Evolutionary conservation across 306 rosid genomes (phyloP), one percentile per base, ranked within the genome.

Genomic region (Cicer bijugum): DNA sequence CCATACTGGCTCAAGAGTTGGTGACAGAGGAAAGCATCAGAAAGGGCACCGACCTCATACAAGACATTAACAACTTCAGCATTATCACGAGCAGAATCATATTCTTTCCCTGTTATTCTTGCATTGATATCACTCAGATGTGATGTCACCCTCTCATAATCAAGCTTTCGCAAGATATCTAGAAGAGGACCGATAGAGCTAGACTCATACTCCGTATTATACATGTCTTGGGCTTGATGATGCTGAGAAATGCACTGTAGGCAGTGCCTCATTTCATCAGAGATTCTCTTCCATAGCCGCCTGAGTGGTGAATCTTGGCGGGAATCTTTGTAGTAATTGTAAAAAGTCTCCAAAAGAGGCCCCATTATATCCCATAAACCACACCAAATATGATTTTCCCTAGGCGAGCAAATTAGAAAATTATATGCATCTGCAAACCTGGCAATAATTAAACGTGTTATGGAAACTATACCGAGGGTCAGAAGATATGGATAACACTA

Each of bases 281-380:
- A 88, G 70, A 93, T 85, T 82, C 97, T 89, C 84, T 84, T 80
- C 98, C 98, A 91, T 43, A 93, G 80, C 40, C 67, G 83, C 80
- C 85, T 89, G 56, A 91, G 97, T 58, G 97, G 98, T 76, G 97
- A 91, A 76, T 91, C 90, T 12, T 72, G 69, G 66, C 85, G 80
- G 58, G 89, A 88, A 40, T 91, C 90, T 85, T 89, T 91, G 78
- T 81, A 84, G 84, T 83, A 93, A 85, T 91, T 93, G 88, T 89
- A 93, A 82, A 93, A 93, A 4, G 98, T 91, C 85, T 93, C 98
- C 69, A 93, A 73, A 72, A 93, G 92, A 51, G 97, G 98, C 35
- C 90, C 93, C 97, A 93, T 93, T 77, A 93, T 47, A 62, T 93
- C 98, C 94, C 90, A 87, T 8, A 80, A 82, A 64, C 85, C 96